These are phyloP conservation scores for Platanthera zijinensis DNA, from an alignment of 106 monocot genomes.

Conservation along the genomic window DNA sequence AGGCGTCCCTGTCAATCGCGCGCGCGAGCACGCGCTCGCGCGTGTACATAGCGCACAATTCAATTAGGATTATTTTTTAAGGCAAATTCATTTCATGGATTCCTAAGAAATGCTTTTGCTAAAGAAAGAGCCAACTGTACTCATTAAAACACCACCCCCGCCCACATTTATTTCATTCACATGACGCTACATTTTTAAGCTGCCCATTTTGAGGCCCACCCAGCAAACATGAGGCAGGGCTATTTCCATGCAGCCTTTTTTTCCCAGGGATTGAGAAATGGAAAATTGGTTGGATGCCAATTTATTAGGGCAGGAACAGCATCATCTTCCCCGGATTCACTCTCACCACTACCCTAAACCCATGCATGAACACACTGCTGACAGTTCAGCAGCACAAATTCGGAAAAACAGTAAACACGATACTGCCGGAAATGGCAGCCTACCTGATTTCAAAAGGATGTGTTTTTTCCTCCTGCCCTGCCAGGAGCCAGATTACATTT, in stretches of 20 bases:
- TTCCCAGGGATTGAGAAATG: not conserved
- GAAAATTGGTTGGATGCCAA: constrained; percentile 5
- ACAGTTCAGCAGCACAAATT: not conserved
- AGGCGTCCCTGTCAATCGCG: too few species aligned
- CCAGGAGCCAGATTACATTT: not conserved
- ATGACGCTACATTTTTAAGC: not conserved
- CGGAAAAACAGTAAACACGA: not conserved
- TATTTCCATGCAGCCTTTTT: constrained; percentile 1
- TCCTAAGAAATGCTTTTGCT: not conserved
- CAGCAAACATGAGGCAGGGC: not conserved
- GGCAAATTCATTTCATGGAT: too few species aligned
- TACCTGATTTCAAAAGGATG: not conserved
- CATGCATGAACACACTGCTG: not conserved
- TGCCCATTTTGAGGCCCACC: not conserved
- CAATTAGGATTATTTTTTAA: too few species aligned
- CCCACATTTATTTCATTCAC: constrained; percentile 7
- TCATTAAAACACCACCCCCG: not conserved
- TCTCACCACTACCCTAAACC: not conserved
- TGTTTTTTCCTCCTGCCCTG: not conserved
- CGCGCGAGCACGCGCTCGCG: too few species aligned
- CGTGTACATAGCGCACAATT: too few species aligned
- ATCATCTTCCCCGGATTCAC: not conserved
- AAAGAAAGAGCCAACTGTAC: not conserved
- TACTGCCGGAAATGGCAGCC: not conserved
- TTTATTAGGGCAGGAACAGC: not conserved